These are phyloP conservation scores for Tillandsia leiboldiana DNA, from an alignment of 176 grass and related monocot genomes.

Conservation along the genomic window DNA sequence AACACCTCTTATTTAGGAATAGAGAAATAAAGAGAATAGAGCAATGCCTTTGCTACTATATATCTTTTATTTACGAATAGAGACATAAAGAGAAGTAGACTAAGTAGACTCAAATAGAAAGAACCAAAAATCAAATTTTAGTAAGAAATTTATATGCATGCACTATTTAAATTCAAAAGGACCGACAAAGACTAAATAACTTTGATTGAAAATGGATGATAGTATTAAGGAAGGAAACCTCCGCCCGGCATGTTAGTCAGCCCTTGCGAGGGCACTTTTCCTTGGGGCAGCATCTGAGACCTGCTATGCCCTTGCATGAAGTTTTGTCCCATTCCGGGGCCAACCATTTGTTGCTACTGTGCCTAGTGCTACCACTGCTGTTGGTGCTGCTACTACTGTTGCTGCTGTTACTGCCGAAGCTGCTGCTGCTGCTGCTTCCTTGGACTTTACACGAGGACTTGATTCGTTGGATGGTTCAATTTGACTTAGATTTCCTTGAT, in stretches of 20 bases:
- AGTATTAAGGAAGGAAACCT: constrained; percentile 42
- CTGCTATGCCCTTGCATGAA: constrained; percentile 57
- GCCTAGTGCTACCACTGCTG: not conserved
- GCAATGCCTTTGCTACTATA: too few species aligned
- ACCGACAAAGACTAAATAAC: too few species aligned
- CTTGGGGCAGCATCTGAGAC: constrained; percentile 66
- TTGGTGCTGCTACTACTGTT: not conserved
- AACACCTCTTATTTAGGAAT: too few species aligned
- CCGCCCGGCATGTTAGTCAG: constrained; percentile 47
- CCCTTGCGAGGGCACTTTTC: constrained; percentile 41
- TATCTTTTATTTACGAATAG: too few species aligned
- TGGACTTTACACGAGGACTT: not conserved
- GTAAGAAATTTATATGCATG: not conserved
- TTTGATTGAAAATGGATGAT: too few species aligned
- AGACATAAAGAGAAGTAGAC: too few species aligned
- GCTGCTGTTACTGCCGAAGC: constrained; percentile 7
- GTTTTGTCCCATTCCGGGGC: constrained; percentile 50
- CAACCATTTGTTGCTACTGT: constrained; percentile 55
- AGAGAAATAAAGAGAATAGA: too few species aligned
- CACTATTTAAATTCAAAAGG: too few species aligned
- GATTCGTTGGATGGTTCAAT: not conserved
- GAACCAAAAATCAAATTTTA: too few species aligned
- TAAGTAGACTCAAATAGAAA: too few species aligned
- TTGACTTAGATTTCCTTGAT: too few species aligned
- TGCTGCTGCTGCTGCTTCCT: constrained; percentile 43